These are phyloP conservation scores for Quercus dentata DNA, from an alignment of 306 rosid species.

Conservation along the genomic window DNA sequence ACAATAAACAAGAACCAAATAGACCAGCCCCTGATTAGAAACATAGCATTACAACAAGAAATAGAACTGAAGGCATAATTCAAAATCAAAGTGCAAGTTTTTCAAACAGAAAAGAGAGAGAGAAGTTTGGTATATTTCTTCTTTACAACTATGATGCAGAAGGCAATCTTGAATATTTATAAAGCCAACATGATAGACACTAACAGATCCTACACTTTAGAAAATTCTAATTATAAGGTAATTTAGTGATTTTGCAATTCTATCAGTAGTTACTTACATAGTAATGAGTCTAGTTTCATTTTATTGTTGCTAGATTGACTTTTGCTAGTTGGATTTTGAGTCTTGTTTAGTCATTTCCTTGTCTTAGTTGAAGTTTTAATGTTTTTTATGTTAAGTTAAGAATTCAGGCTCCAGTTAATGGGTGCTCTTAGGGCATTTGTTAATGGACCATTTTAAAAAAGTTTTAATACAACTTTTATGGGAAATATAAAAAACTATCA, in stretches of 20 bases:
- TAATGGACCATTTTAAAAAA: too few relatives aligned
- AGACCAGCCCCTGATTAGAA: background rate
- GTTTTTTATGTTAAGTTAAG: background rate
- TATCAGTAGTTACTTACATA: too few relatives aligned
- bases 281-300: background rate
- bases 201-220: background rate
- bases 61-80: background rate
- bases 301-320: background rate
- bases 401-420: too few relatives aligned
- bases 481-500: too few relatives aligned
- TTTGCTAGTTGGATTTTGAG: background rate
- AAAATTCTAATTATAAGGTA: too few relatives aligned
- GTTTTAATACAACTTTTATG: too few relatives aligned
- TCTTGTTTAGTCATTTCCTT: background rate
- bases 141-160: background rate
- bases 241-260: too few relatives aligned
- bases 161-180: background rate
- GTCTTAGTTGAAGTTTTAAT: background rate
- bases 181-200: background rate
- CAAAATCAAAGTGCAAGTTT: background rate
- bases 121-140: background rate
- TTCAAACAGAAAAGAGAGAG: background rate
- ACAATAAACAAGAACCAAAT: conserved; percentile 2
- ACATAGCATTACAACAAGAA: background rate
- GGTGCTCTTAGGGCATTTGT: too few relatives aligned